phyloP scores from a whole-genome alignment of 1,284 basidiomycete species.

The Malassezia nana region DNA sequence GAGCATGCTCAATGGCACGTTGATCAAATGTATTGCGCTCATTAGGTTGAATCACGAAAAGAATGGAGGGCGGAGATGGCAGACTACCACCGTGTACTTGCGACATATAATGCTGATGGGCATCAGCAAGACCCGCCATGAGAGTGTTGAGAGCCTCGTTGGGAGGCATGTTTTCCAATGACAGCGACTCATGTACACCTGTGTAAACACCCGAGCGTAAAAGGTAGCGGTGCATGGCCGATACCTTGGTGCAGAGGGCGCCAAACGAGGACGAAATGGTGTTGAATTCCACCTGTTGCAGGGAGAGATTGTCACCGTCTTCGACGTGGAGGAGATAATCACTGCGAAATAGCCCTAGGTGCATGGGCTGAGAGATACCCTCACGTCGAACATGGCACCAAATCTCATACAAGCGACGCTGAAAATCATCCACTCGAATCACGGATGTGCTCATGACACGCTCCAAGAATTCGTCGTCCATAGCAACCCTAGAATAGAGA shows the following conservation, averaged over 20 bases:
- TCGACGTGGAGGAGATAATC: conserved; percentile 79
- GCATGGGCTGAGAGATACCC: conserved; percentile 56
- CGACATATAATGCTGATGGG: conserved; percentile 63
- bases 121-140: conserved; percentile 65
- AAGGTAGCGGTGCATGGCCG: conserved; percentile 59
- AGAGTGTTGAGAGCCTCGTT: conserved; percentile 68
- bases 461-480: conserved; percentile 70
- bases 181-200: conserved; percentile 55
- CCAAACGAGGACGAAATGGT: conserved; percentile 91
- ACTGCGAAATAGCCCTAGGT: conserved; percentile 86
- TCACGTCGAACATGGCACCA: conserved; percentile 59
- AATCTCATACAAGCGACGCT: conserved; percentile 70
- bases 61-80: conserved; percentile 50
- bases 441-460: conserved; percentile 70
- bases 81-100: neutral
- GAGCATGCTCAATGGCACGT: conserved; percentile 71
- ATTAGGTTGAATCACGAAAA: conserved; percentile 78
- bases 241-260: conserved; percentile 62
- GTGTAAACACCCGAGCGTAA: conserved; percentile 54
- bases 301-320: conserved; percentile 46
- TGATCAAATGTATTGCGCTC: conserved; percentile 98
- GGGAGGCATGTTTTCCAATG: conserved; percentile 58
- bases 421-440: conserved; percentile 75
- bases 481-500: conserved; percentile 72
- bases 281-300: conserved; percentile 98